These are phyloP conservation scores for Fusarium praegraminearum DNA, from an alignment of 2,329 filamentous ascomycete species.

Conservation along the genomic window DNA sequence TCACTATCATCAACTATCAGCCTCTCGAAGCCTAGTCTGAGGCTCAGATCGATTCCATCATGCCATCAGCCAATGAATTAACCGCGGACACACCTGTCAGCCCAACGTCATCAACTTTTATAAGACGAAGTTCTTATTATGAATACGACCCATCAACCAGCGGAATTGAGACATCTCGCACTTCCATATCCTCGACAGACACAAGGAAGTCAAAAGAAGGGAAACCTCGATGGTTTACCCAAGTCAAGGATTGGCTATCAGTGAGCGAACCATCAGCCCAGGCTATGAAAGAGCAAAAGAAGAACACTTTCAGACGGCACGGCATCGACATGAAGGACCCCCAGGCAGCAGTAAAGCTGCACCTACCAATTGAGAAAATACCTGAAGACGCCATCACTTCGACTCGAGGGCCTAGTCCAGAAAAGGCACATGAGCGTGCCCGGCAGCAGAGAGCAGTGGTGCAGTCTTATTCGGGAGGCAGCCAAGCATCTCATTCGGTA, in stretches of 20 bases:
- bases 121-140: slow-evolving; percentile 33
- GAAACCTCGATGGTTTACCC: slow-evolving; percentile 55
- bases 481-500: slow-evolving; percentile 49
- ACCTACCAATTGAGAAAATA: slow-evolving; percentile 59
- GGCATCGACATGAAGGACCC: slow-evolving; percentile 60
- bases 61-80: slow-evolving; percentile 21
- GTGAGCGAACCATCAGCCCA: slow-evolving; percentile 63
- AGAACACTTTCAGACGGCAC: slow-evolving; percentile 57
- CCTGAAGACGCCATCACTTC: slow-evolving; percentile 61
- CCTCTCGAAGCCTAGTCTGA: not conserved
- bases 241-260: slow-evolving; percentile 62
- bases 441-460: slow-evolving; percentile 50
- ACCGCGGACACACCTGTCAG: slow-evolving; percentile 15
- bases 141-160: slow-evolving; percentile 44
- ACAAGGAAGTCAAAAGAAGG: slow-evolving; percentile 46
- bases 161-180: slow-evolving; percentile 35
- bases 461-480: slow-evolving; percentile 46
- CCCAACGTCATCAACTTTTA: slow-evolving; percentile 25
- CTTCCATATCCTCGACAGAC: slow-evolving; percentile 24
- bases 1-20: not conserved
- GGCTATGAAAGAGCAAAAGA: slow-evolving; percentile 61
- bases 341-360: slow-evolving; percentile 59
- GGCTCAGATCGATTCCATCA: slow-evolving; percentile 2
- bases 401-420: slow-evolving; percentile 59
- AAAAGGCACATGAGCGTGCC: slow-evolving; percentile 56